Evolutionary conservation across 2,329 filamentous ascomycete species (phyloP).

Genomic region (Fusarium virguliforme): DNA sequence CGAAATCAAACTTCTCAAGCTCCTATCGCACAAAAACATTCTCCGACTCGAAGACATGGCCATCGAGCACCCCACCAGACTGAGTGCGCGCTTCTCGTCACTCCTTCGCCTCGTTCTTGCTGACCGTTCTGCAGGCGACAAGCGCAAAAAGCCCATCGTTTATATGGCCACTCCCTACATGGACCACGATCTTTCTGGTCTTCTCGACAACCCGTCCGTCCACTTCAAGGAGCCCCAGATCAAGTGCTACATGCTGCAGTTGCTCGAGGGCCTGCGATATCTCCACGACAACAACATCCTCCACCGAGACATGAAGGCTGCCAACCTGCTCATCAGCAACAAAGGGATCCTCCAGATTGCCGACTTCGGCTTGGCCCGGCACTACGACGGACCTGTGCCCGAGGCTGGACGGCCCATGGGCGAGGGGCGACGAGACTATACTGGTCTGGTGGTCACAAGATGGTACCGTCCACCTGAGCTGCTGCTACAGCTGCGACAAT

Average conservation of each 20-base stretch:
- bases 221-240: conserved; percentile 91
- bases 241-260: conserved; percentile 97
- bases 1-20: conserved; percentile 97
- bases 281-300: conserved; percentile 92
- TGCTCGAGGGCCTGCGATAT: conserved; percentile 91
- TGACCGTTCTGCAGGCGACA: conserved; percentile 71
- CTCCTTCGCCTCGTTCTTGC: conserved; percentile 3
- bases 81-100: conserved; percentile 63
- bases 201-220: conserved; percentile 94
- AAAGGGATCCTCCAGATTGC: conserved; percentile 94
- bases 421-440: conserved; percentile 91
- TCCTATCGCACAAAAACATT: conserved; percentile 92
- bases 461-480: conserved; percentile 98
- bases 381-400: conserved; percentile 90
- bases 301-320: conserved; percentile 98
- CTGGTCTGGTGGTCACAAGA: conserved; percentile 93
- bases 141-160: conserved; percentile 87
- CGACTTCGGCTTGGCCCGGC: conserved; percentile 94
- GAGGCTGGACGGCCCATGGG: conserved; percentile 84
- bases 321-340: conserved; percentile 97
- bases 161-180: conserved; percentile 99
- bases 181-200: conserved; percentile 97
- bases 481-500: conserved; percentile 86
- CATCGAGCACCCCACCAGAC: conserved; percentile 81
- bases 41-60: conserved; percentile 95